These are phyloP conservation scores for Graphilbum sp. DNA, from an alignment of 2,329 filamentous ascomycete genomes.

Conservation along the genomic window DNA sequence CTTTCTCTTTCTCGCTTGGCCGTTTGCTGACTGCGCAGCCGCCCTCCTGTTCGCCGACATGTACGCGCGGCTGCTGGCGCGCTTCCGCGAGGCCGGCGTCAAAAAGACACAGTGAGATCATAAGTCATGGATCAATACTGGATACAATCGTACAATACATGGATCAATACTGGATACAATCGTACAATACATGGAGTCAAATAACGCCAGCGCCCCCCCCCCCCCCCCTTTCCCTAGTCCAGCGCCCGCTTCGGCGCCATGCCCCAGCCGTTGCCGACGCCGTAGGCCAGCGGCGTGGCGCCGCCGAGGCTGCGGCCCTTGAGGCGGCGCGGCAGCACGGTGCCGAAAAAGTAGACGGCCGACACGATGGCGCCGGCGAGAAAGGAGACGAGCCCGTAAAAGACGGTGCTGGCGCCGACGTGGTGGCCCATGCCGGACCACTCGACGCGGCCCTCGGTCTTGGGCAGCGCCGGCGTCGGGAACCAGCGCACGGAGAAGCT, in stretches of 20 bases:
- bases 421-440: slow-evolving; percentile 50
- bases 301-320: slow-evolving; percentile 34
- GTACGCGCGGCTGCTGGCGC: slow-evolving; percentile 31
- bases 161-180: neutral
- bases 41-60: slow-evolving; percentile 35
- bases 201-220: neutral
- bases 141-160: neutral
- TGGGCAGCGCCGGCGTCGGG: slow-evolving; percentile 53
- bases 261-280: slow-evolving; percentile 42
- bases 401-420: slow-evolving; percentile 45
- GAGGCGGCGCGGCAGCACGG: slow-evolving; percentile 37
- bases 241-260: slow-evolving; percentile 33
- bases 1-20: too few relatives aligned
- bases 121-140: neutral
- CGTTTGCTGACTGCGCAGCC: slow-evolving; percentile 19
- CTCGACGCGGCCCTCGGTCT: slow-evolving; percentile 46
- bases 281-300: slow-evolving; percentile 39
- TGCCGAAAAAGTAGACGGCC: slow-evolving; percentile 43
- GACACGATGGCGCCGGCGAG: slow-evolving; percentile 35
- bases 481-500: slow-evolving; percentile 79
- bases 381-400: slow-evolving; percentile 44
- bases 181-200: neutral
- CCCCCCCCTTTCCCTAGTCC: slow-evolving; percentile 17
- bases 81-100: slow-evolving; percentile 19
- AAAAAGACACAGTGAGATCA: slow-evolving; percentile 20